Evolutionary conservation across 148 eudicot genomes (phyloP).

Genomic region (Diospyros lotus): DNA sequence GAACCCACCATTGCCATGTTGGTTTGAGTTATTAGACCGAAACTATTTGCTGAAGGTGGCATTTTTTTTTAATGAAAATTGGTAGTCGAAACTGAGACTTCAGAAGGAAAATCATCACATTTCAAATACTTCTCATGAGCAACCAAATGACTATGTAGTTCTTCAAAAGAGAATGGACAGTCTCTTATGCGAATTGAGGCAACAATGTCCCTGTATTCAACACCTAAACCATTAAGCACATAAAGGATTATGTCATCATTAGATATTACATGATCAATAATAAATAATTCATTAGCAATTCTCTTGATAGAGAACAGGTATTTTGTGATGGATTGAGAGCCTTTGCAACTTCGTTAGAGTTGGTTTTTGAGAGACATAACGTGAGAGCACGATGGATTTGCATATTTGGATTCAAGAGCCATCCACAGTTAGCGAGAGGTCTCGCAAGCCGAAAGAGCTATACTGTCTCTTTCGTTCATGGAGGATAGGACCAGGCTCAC

Average conservation of each 20-base stretch:
- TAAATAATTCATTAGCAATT: background rate
- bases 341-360: background rate
- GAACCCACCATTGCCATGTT: background rate
- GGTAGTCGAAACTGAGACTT: no score
- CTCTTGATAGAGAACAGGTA: background rate
- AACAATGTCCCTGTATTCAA: background rate
- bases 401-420: background rate
- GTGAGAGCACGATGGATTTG: no score
- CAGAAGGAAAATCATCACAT: no score
- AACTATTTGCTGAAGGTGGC: background rate
- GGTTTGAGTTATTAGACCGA: background rate
- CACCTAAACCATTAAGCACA: background rate
- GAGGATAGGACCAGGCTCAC: no score
- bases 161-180: background rate
- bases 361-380: no score
- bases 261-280: background rate
- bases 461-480: no score
- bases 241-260: background rate
- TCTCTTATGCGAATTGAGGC: background rate
- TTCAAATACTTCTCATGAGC: background rate
- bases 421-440: background rate
- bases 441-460: background rate
- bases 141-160: background rate
- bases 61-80: no score
- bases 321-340: background rate